Evolutionary conservation across 352 stramenopile species (phyloP).

Genomic region (Phytophthora citricola): DNA sequence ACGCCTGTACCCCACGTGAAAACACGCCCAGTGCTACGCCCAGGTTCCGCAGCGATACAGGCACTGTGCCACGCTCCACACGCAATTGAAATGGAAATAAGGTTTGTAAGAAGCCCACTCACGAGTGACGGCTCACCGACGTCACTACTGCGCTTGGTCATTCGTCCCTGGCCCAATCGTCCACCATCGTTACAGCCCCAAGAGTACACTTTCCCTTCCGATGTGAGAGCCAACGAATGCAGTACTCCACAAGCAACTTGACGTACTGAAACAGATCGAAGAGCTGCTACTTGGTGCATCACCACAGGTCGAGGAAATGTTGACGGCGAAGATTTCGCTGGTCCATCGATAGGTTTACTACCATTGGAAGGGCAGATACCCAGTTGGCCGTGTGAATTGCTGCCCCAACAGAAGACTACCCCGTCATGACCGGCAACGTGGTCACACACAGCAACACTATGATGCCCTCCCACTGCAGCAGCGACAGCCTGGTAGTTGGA

Average conservation of each 20-base stretch:
- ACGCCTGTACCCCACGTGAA: constrained; percentile 81
- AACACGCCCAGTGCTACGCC: constrained; percentile 37
- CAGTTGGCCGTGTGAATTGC: constrained; percentile 76
- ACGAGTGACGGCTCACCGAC: constrained; percentile 45
- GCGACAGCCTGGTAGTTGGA: constrained; percentile 66
- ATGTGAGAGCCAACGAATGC: constrained; percentile 89
- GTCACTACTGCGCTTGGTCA: constrained; percentile 25
- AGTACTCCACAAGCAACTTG: constrained; percentile 92
- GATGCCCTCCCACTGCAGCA: constrained; percentile 65
- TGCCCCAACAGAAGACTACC: constrained; percentile 79
- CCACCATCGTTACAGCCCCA: constrained; percentile 95
- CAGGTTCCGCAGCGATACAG: constrained; percentile 50
- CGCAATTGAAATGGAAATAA: constrained; percentile 59
- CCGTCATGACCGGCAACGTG: constrained; percentile 68
- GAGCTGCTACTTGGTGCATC: constrained; percentile 60
- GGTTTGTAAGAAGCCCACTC: constrained; percentile 34
- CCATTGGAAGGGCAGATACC: constrained; percentile 35
- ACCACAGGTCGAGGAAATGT: constrained; percentile 63
- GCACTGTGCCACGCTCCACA: constrained; percentile 82
- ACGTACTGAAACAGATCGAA: constrained; percentile 56
- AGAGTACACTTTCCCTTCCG: constrained; percentile 89
- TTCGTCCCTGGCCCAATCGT: constrained; percentile 48
- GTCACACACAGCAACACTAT: constrained; percentile 75
- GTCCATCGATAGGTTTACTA: constrained; percentile 7
- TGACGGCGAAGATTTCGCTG: constrained; percentile 15